Evolutionary conservation across 2,329 filamentous ascomycete genomes (phyloP), one percentile per base, ranked within the genome.

Genomic region (Talaromyces sp.): DNA sequence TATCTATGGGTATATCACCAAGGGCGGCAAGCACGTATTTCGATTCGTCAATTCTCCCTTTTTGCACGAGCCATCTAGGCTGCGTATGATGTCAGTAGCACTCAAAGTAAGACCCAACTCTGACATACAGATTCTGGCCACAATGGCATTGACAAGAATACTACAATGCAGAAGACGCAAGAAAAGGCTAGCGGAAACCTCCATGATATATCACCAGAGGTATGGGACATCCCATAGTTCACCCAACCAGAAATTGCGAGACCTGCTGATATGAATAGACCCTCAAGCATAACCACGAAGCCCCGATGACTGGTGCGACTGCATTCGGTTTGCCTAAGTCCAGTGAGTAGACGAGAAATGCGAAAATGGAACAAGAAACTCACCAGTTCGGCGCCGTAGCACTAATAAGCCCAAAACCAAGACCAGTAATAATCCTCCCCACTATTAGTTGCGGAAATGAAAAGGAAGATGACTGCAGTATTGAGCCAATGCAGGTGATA

Each of bases 31-130:
- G 77, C 30, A 84, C 78, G 8, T 76, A 65, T 9, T 83, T 74
- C 0, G 85, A 82, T 66, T 89, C 87, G 27, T 89, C 85, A 85
- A 86, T 88, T 30, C 85, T 82, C 57, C 86, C 85, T 28, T 87
- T 81, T 65, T 82, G 82, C 10, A 85, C 85, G 9, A 73, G 63
- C 70, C 71, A 73, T 5, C 69, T 65, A 2, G 71, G 72, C 30
- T 31, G 30, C 30, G 30, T 31, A 31, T 31, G 30, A 31, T 31
- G 30, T 31, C 30, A 31, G 8, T 31, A 31, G 30, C 30, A 3
- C 30, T 31, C 30, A 31, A 31, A 31, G 30, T 31, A 31, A 31
- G 30, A 31, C 30, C 30, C 30, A 31, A 31, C 30, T 31, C 30
- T 31, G 30, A 31, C 30, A 31, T 31, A 31, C 30, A 16, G 72